A percentile compares a stretch with the other conserved stretches of the same genome.
phyloP scores from a whole-genome alignment of 257 asterid species.

The Primulina huaijiensis region DNA sequence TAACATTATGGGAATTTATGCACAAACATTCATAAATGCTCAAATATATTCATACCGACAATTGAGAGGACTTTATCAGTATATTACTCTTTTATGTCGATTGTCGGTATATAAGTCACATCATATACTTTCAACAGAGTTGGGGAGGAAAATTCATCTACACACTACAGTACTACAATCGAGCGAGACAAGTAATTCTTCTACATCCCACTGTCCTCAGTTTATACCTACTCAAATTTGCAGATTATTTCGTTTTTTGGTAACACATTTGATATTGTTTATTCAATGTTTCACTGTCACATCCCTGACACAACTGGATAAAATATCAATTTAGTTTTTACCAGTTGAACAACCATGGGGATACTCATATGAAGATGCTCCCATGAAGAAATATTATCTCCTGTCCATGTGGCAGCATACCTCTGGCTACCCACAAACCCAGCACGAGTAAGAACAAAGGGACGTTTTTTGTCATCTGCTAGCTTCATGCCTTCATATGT shows the following conservation, averaged over 20 bases:
- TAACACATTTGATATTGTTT: background rate
- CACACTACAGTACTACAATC: background rate
- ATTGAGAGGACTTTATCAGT: background rate
- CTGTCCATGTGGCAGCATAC: constrained; percentile 99
- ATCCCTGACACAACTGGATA: background rate
- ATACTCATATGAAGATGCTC: constrained; percentile 97
- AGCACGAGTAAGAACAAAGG: constrained; percentile 95
- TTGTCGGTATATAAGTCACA: background rate
- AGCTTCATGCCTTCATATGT: constrained; percentile 91
- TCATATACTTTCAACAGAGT: background rate
- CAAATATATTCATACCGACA: background rate
- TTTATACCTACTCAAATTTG: background rate
- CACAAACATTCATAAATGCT: background rate
- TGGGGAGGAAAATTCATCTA: background rate
- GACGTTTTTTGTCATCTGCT: constrained; percentile 69
- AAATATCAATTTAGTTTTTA: constrained; percentile 23
- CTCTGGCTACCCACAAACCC: constrained; percentile 94
- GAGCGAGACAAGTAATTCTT: background rate
- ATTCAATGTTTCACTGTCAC: background rate
- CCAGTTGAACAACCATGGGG: constrained; percentile 91
- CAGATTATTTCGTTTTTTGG: background rate
- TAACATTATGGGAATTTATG: background rate
- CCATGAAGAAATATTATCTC: constrained; percentile 97
- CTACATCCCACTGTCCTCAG: background rate
- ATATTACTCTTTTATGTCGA: background rate